These are phyloP conservation scores for Colletotrichum australisinense DNA, from an alignment of 2,329 filamentous ascomycete genomes.

Conservation along the genomic window DNA sequence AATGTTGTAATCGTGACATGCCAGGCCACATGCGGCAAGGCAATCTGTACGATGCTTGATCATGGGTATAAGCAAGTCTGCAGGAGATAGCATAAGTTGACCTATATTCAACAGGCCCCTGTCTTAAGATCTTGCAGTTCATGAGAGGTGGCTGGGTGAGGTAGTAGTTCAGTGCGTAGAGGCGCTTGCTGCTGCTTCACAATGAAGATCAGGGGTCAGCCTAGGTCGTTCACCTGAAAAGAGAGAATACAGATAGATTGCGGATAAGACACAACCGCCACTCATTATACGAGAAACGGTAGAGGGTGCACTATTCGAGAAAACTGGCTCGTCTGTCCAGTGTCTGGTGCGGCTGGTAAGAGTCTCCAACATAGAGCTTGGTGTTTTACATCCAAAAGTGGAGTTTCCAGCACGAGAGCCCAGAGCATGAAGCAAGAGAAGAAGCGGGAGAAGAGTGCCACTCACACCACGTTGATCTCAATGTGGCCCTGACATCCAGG, in stretches of 20 bases:
- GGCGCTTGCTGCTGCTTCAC: neutral
- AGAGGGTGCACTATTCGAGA: neutral
- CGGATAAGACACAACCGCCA: neutral
- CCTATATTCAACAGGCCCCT: neutral
- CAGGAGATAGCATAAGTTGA: neutral
- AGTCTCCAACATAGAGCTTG: neutral
- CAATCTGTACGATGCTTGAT: neutral
- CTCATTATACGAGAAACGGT: neutral
- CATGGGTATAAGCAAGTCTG: neutral
- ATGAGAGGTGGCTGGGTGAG: neutral
- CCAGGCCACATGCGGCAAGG: neutral
- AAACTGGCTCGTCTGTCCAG: neutral
- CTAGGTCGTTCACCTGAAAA: slow-evolving; percentile 10
- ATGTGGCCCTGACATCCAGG: neutral
- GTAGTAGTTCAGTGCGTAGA: slow-evolving; percentile 11
- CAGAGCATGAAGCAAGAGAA: neutral
- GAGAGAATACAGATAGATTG: slow-evolving; percentile 17
- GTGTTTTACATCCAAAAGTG: neutral
- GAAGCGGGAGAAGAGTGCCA: neutral
- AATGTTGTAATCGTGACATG: neutral
- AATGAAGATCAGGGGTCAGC: slow-evolving; percentile 27
- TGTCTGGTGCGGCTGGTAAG: neutral
- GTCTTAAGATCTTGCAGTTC: neutral
- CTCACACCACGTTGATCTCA: neutral
- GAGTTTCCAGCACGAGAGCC: neutral